Conservation (phyloP, 306 rosid species). For the Quercus glauca region DNA sequence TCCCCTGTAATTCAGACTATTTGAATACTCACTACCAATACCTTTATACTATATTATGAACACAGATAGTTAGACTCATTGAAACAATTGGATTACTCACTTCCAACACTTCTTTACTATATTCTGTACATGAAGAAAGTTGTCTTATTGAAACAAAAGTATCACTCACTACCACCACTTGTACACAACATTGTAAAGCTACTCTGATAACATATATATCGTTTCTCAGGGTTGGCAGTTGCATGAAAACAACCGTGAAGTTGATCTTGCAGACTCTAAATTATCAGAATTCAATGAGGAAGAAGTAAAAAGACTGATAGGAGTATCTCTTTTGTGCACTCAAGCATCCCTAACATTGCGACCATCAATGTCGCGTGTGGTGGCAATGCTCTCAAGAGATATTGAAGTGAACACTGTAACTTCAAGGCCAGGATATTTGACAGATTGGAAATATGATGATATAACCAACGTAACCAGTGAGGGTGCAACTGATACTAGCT, state of each 20-base stretch:
- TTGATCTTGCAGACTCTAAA: conserved; percentile 43
- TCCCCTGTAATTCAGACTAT: no score
- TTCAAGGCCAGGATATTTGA: conserved; percentile 57
- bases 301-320: conserved; percentile 46
- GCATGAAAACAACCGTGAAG: conserved; percentile 40
- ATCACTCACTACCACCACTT: no score
- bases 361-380: conserved; percentile 64
- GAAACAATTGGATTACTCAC: no score
- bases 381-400: conserved; percentile 71
- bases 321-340: conserved; percentile 58
- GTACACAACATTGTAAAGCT: no score
- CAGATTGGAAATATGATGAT: conserved; percentile 64
- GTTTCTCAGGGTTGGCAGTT: conserved; percentile 57
- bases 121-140: no score
- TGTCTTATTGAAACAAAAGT: no score
- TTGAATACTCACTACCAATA: no score
- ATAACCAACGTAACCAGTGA: conserved; percentile 13
- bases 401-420: conserved; percentile 45
- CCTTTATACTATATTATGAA: no score
- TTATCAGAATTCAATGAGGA: conserved; percentile 38
- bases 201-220: no score
- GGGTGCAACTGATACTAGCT: conserved; percentile 22
- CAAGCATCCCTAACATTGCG: conserved; percentile 54
- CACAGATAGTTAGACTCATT: no score
- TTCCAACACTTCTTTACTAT: no score